Conservation (phyloP, 1,139 yeast species). For the Kodamaea anthophila region DNA sequence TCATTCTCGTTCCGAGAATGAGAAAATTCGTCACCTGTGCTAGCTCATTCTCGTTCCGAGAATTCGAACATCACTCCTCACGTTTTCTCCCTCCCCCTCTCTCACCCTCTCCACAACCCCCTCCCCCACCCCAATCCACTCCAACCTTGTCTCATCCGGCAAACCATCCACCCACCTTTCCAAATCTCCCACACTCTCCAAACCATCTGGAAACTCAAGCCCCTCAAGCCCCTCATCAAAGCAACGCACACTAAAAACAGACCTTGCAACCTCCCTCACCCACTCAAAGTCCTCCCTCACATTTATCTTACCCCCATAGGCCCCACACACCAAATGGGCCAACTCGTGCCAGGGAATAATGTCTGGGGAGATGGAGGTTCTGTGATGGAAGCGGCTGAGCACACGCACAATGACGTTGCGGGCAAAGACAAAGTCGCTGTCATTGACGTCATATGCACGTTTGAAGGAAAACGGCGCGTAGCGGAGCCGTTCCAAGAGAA, state of each 20-base stretch:
- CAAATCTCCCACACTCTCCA: slow-evolving; percentile 25
- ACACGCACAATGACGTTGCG: slow-evolving; percentile 28
- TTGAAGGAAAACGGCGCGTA: slow-evolving; percentile 61
- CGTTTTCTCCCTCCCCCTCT: slow-evolving; percentile 15
- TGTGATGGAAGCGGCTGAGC: slow-evolving; percentile 16
- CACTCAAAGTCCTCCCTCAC: slow-evolving; percentile 35
- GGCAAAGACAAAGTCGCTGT: slow-evolving; percentile 62
- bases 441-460: slow-evolving; percentile 62
- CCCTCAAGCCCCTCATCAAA: slow-evolving; percentile 16
- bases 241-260: slow-evolving; percentile 23
- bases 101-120: slow-evolving; percentile 31
- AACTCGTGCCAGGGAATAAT: slow-evolving; percentile 55
- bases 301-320: slow-evolving; percentile 73
- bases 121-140: slow-evolving; percentile 56
- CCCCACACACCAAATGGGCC: slow-evolving; percentile 42
- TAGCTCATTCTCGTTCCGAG: too few species aligned
- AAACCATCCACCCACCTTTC: slow-evolving; percentile 46
- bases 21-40: too few species aligned
- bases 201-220: slow-evolving; percentile 45
- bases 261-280: slow-evolving; percentile 19
- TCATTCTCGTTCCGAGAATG: too few species aligned
- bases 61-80: too few species aligned
- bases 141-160: slow-evolving; percentile 55
- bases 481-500: slow-evolving; percentile 52
- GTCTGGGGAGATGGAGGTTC: slow-evolving; percentile 41